Conservation (phyloP, 2,329 filamentous ascomycete genomes). For the Colletotrichum ledebouriae region DNA sequence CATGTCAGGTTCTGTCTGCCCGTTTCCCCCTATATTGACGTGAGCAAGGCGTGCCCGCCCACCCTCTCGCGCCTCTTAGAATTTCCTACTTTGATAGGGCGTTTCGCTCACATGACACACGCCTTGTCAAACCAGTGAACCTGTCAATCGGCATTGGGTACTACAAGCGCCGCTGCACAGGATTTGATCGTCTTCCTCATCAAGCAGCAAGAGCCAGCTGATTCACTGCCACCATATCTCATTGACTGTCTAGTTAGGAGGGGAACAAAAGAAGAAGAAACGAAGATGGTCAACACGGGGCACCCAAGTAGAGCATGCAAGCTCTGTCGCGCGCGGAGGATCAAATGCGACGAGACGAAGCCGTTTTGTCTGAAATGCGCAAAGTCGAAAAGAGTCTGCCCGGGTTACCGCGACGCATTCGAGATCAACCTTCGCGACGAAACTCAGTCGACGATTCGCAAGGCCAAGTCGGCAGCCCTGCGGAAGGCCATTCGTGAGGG, state of each 20-base stretch:
- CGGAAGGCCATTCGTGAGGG: constrained; percentile 41
- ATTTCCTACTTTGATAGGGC: constrained; percentile 29
- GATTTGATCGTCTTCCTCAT: not conserved
- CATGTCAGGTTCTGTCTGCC: constrained; percentile 17
- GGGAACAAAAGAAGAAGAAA: not conserved
- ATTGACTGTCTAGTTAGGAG: not conserved
- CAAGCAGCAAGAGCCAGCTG: too few species aligned
- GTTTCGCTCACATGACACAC: constrained; percentile 33
- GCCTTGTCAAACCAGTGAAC: constrained; percentile 9
- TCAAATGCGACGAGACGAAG: constrained; percentile 53
- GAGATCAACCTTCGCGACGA: constrained; percentile 44
- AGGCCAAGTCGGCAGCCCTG: constrained; percentile 42
- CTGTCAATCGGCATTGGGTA: constrained; percentile 10
- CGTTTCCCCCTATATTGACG: constrained; percentile 23
- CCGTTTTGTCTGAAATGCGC: constrained; percentile 52
- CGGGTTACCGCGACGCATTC: constrained; percentile 42
- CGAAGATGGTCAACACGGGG: constrained; percentile 42
- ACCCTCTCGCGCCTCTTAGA: not conserved
- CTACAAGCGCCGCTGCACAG: not conserved
- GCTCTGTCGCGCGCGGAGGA: constrained; percentile 52
- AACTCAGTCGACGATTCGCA: constrained; percentile 43
- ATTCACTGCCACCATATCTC: not conserved
- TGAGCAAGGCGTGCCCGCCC: constrained; percentile 23
- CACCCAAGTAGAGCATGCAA: constrained; percentile 43
- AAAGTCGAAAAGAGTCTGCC: constrained; percentile 44